These are phyloP conservation scores for Phaffia australis DNA, from an alignment of 768 basidiomycete genomes.

Conservation along the genomic window DNA sequence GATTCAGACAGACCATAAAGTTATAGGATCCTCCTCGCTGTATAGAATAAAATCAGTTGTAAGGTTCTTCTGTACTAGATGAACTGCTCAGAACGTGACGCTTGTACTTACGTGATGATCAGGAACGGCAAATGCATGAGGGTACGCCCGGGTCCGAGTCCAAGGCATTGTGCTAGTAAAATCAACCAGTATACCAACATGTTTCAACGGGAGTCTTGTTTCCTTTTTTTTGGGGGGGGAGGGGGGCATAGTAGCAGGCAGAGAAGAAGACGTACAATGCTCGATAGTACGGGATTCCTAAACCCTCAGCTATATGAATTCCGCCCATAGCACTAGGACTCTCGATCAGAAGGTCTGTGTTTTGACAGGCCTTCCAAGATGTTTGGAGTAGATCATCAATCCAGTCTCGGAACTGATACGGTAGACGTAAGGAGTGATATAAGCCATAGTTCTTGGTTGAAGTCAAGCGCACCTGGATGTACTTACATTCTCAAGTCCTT, in stretches of 20 bases:
- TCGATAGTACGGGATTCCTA: conserved; percentile 84
- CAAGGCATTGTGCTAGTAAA: conserved; percentile 59
- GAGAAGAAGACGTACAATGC: conserved; percentile 1
- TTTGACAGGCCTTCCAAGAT: conserved; percentile 93
- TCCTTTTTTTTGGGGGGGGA: neutral
- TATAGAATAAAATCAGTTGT: conserved; percentile 35
- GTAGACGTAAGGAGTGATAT: conserved; percentile 7
- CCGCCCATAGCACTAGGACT: conserved; percentile 97
- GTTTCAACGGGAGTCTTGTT: conserved; percentile 44
- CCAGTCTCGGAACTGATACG: conserved; percentile 82
- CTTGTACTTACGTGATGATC: conserved; percentile 61
- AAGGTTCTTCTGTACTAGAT: neutral
- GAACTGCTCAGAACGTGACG: neutral
- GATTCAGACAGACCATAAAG: conserved; percentile 61
- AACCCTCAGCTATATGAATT: conserved; percentile 89
- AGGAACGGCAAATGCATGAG: conserved; percentile 95
- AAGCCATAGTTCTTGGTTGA: neutral
- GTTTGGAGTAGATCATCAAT: conserved; percentile 88
- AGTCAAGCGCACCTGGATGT: neutral
- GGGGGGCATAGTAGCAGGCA: neutral
- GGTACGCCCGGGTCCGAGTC: conserved; percentile 90
- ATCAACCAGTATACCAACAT: neutral
- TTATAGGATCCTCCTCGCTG: conserved; percentile 90
- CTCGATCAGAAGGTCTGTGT: conserved; percentile 84
- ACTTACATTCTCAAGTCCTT: conserved; percentile 68